Evolutionary conservation across 1,284 basidiomycete genomes (phyloP).

Genomic region (Apiotrichum akiyoshidainum): DNA sequence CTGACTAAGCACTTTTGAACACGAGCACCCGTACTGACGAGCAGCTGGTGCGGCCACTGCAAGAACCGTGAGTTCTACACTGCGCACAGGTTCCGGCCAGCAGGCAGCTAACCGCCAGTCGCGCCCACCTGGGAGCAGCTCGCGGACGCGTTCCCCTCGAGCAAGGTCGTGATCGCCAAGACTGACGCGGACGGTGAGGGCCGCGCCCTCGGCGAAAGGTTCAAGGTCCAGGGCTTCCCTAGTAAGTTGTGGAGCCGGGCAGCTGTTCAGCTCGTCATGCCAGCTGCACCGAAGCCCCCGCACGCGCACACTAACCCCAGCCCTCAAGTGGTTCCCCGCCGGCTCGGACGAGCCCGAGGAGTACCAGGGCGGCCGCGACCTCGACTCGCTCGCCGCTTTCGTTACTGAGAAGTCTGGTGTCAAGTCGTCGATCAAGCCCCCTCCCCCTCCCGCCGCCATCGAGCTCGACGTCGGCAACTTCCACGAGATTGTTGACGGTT

Average conservation of each 20-base stretch:
- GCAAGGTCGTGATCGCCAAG: constrained; percentile 85
- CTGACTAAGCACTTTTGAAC: not conserved
- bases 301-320: constrained; percentile 50
- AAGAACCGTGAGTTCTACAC: constrained; percentile 43
- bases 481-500: constrained; percentile 66
- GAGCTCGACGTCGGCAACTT: constrained; percentile 71
- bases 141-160: constrained; percentile 70
- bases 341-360: constrained; percentile 63
- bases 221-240: constrained; percentile 78
- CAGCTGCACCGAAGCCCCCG: not conserved
- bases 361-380: constrained; percentile 76
- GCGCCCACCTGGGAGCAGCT: constrained; percentile 85
- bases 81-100: not conserved
- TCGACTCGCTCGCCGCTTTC: constrained; percentile 73
- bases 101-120: constrained; percentile 58
- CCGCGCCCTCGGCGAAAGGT: constrained; percentile 57
- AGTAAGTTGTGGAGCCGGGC: constrained; percentile 57
- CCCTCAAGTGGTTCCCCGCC: constrained; percentile 83
- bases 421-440: constrained; percentile 79
- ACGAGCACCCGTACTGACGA: constrained; percentile 6
- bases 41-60: constrained; percentile 54
- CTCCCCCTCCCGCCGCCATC: constrained; percentile 69
- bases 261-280: not conserved
- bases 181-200: constrained; percentile 88
- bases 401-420: constrained; percentile 71